phyloP scores from a whole-genome alignment of 768 basidiomycete genomes.

The Podaxis carcinomalis region DNA sequence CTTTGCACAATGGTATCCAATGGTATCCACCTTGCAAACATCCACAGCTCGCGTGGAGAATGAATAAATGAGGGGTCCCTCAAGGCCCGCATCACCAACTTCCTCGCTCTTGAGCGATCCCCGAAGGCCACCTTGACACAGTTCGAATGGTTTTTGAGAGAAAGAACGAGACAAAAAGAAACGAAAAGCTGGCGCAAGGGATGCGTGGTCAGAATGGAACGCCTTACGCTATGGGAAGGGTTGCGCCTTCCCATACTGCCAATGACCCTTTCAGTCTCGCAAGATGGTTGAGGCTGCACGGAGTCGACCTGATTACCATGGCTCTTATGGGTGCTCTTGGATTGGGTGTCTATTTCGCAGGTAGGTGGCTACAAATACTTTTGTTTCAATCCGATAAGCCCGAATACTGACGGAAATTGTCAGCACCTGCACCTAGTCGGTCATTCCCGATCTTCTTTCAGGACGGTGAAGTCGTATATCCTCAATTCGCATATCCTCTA shows the following conservation, averaged over 20 bases:
- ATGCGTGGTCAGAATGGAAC: background rate
- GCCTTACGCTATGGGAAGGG: constrained; percentile 8
- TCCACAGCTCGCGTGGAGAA: constrained; percentile 3
- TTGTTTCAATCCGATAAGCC: background rate
- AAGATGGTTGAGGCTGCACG: constrained; percentile 43
- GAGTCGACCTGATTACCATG: constrained; percentile 51
- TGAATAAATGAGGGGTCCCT: background rate
- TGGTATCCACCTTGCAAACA: background rate
- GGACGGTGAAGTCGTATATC: constrained; percentile 47
- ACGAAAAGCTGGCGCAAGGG: background rate
- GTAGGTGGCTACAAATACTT: constrained; percentile 19
- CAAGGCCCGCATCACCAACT: background rate
- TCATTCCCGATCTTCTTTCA: constrained; percentile 41
- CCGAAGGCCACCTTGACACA: background rate
- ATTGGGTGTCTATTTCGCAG: constrained; percentile 49
- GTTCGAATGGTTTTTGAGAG: too few relatives aligned
- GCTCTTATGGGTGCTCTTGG: constrained; percentile 51
- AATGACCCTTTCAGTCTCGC: constrained; percentile 28
- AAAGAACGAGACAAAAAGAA: background rate
- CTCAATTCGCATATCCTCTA: constrained; percentile 46
- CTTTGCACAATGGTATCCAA: background rate
- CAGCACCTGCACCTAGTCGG: constrained; percentile 39
- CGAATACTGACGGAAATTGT: constrained; percentile 2
- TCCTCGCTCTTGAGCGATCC: background rate
- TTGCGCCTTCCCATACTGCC: constrained; percentile 3